Conservation (phyloP, 306 rosid genomes). For the Leucaena leucocephala region DNA sequence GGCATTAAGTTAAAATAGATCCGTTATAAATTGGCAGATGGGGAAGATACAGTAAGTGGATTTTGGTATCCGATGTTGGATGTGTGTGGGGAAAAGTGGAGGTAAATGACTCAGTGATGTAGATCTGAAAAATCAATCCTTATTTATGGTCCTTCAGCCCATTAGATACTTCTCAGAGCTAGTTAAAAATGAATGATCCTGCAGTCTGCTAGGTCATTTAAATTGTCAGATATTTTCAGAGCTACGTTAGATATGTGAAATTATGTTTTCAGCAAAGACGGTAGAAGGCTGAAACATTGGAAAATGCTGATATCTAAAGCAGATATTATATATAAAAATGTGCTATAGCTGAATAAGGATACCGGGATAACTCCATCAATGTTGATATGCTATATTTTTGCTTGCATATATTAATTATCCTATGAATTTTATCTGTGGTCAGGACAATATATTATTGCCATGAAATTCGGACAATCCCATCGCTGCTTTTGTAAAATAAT, state of each 20-base stretch:
- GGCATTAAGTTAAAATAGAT: constrained; percentile 3
- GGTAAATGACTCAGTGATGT: constrained; percentile 25
- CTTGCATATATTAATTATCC: not conserved
- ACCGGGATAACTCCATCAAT: not conserved
- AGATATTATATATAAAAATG: not conserved
- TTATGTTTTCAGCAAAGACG: constrained; percentile 21
- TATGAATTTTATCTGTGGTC: not conserved
- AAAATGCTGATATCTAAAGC: not conserved
- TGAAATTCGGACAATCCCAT: constrained; percentile 1
- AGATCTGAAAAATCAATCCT: not conserved
- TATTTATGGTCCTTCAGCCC: constrained; percentile 12
- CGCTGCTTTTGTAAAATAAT: constrained; percentile 1
- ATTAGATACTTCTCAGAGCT: constrained; percentile 13
- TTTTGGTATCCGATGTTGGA: constrained; percentile 26
- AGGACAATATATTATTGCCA: constrained; percentile 2
- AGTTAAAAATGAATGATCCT: constrained; percentile 26
- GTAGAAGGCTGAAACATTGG: constrained; percentile 14
- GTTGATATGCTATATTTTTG: not conserved
- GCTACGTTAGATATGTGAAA: not conserved
- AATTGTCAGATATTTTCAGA: constrained; percentile 26
- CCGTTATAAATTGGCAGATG: constrained; percentile 8
- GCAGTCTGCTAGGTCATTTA: constrained; percentile 7
- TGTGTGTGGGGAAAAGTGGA: constrained; percentile 18
- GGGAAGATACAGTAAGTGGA: not conserved
- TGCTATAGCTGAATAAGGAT: constrained; percentile 23